Evolutionary conservation across 139 green algal genomes (phyloP), one percentile per base, ranked within the genome.

Genomic region (Haematococcus lacustris): DNA sequence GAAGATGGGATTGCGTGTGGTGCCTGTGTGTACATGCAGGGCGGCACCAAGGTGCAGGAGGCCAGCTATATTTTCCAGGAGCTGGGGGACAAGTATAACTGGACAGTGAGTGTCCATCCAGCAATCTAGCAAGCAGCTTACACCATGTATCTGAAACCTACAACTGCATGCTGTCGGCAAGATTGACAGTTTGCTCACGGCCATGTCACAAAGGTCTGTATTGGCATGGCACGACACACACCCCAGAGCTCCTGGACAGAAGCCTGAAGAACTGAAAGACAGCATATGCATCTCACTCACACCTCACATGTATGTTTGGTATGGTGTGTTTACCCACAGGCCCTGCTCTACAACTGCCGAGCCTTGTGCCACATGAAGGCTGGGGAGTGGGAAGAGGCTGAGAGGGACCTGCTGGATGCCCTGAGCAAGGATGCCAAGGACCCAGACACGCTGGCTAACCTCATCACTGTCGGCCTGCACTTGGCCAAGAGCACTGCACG

Each of bases 51-150:
- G 82, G 85, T 98, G 39, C 91, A 97, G 74, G 96, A 99, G 73
- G 95, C 96, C 1, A 85, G 78, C 7, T 96, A 98, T 83, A 95
- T 98, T 33, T 99, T 92, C 78, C 88, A 92, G 77, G 96, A 99
- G 85, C 81, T 98, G 38, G 93, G 90, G 0, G 95, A 98, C 69
- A 97, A 96, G 87, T 97, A 92, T 85, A 90, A 68, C 32, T 98
- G 89, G 89, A 98, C 95, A 67, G 88, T 94, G 51, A 70, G 79
- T 38, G 2, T 73, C 13, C 40, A n/a, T n/a, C n/a, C n/a, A n/a
- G n/a, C n/a, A n/a, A n/a, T n/a, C n/a, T n/a, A n/a, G n/a, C n/a
- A n/a, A n/a, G n/a, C n/a, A n/a, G n/a, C n/a, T n/a, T n/a, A n/a
- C n/a, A n/a, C n/a, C n/a, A n/a, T n/a, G n/a, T n/a, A n/a, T n/a